Base-by-base conservation (phyloP, 2,329 filamentous ascomycete genomes). In the Epichloe festucae region DNA sequence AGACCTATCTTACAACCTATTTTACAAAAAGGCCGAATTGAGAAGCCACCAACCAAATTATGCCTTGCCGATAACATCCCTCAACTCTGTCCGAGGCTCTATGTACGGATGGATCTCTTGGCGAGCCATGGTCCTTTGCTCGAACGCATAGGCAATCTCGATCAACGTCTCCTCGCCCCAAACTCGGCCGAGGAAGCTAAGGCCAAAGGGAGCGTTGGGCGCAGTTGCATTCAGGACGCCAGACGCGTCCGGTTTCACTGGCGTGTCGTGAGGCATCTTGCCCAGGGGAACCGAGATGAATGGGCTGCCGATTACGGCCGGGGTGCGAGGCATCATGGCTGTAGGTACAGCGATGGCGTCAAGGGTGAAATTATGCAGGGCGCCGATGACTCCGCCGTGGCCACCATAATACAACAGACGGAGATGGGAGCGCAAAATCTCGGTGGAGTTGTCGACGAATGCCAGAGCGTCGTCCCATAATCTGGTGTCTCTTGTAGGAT, bases 121-220 rank as follows among this genome's bases (percentile, higher is more conserved):
- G 14, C 66, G 58, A 2, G 59, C 58, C 35, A 56, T 48, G 1
- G 66, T 83, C 57, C 71, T 67, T 67, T 84, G 81, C 68, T 87
- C 83, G 64, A 79, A 85, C 2, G 81, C 82, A 69, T 83, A 87
- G 7, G 81, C 83, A 61, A 80, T 73, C 1, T 77, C 78, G 52
- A 86, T 77, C 54, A 87, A 60, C 15, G 65, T 71, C 53, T 75
- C 76, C 62, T 87, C 82, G 38, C 70, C 75, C 67, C 78, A 86
- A 45, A 70, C 71, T 2, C 62, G 62, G 0, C 81, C 83, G 48
- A 84, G 66, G 58, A 87, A 86, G 12, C 70, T 71, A 21, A 87
- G 63, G 0, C 82, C 82, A 59, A 85, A 83, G 75, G 73, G 73
- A 23, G 80, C 62, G 23, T 77, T 76, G 0, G 81, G 80, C 1